Conservation (phyloP, 2,329 filamentous ascomycete species). For the Pleurostoma richardsiae region DNA sequence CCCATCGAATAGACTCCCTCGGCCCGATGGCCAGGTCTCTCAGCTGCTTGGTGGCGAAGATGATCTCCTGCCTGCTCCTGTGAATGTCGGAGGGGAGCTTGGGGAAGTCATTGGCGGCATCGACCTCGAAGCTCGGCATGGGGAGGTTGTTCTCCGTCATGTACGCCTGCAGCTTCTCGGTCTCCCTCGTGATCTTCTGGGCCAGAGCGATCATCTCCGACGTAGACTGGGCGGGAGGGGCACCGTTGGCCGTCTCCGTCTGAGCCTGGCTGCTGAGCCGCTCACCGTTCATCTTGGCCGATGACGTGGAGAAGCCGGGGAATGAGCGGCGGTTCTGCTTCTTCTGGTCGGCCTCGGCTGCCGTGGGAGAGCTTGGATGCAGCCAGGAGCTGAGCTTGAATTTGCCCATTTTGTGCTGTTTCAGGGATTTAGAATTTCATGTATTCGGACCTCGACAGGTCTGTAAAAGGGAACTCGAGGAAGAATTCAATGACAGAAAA, state of each 20-base stretch:
- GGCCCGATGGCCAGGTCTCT: constrained; percentile 42
- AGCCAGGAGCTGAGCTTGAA: constrained; percentile 29
- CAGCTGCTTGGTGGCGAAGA: constrained; percentile 43
- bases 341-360: constrained; percentile 19
- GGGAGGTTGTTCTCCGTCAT: constrained; percentile 34
- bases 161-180: constrained; percentile 43
- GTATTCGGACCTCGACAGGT: no score
- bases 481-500: no score
- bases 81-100: constrained; percentile 39
- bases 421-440: no score
- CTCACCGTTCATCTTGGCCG: constrained; percentile 9
- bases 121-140: constrained; percentile 38
- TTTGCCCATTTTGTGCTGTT: constrained; percentile 21
- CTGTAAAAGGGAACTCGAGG: no score
- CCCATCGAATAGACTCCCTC: constrained; percentile 45
- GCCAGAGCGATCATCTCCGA: constrained; percentile 40
- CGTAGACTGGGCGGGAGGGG: constrained; percentile 11
- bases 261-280: constrained; percentile 1
- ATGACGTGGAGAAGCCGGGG: constrained; percentile 17
- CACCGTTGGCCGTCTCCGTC: constrained; percentile 1
- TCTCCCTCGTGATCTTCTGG: constrained; percentile 39
- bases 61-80: constrained; percentile 38
- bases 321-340: constrained; percentile 28
- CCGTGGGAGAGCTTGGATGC: constrained; percentile 12
- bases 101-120: constrained; percentile 40